phyloP scores from a whole-genome alignment of 1,139 yeast species.

The Entelexis sorbosivorans region DNA sequence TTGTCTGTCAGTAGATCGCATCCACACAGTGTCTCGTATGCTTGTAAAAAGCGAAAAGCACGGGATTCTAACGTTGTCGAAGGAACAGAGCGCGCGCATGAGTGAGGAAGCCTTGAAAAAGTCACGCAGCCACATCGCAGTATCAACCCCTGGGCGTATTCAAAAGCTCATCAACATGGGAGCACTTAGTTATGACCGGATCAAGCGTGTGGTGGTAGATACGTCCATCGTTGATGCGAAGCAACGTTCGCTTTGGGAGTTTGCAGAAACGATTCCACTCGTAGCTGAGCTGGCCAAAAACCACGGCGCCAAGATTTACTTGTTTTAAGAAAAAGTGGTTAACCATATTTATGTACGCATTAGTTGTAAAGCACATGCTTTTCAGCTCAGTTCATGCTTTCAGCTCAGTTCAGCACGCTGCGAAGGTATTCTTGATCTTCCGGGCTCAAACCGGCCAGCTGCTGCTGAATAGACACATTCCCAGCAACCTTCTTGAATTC shows the following conservation, averaged over 20 bases:
- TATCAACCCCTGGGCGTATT: conserved; percentile 54
- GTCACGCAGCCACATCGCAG: conserved; percentile 38
- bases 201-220: conserved; percentile 46
- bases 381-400: no score
- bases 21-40: conserved; percentile 60
- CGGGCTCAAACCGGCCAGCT: conserved; percentile 25
- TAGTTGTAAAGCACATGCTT: no score
- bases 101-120: conserved; percentile 42
- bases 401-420: background rate
- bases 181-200: conserved; percentile 31
- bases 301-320: conserved; percentile 5
- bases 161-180: conserved; percentile 41
- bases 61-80: conserved; percentile 53
- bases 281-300: conserved; percentile 23
- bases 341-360: no score
- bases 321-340: background rate
- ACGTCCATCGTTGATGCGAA: conserved; percentile 54
- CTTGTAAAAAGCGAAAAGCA: conserved; percentile 30
- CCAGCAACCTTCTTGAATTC: conserved; percentile 31
- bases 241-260: conserved; percentile 54
- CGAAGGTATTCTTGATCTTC: conserved; percentile 10
- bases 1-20: conserved; percentile 60
- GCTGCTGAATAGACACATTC: conserved; percentile 24
- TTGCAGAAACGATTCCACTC: conserved; percentile 28
- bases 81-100: conserved; percentile 51